A percentile compares a stretch with the other conserved stretches of the same genome.
Conservation (phyloP, 176 grass and related monocot species). For the Paspalum vaginatum region DNA sequence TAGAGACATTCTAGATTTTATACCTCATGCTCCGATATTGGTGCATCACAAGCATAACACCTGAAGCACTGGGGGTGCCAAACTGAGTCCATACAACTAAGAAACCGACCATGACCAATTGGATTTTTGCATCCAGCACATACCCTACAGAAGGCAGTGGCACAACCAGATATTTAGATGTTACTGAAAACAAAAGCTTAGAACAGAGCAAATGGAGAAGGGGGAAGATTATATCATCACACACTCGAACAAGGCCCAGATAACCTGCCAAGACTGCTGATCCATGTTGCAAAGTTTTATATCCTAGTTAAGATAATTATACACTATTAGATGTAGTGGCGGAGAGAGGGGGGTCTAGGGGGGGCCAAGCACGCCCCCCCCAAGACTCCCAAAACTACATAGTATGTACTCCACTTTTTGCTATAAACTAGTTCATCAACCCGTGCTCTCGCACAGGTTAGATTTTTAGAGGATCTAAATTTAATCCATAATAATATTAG, state of each 20-base stretch:
- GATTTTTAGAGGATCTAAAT: too few relatives aligned
- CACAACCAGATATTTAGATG: constrained; percentile 35
- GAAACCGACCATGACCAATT: constrained; percentile 67
- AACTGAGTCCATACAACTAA: constrained; percentile 74
- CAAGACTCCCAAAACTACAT: too few relatives aligned
- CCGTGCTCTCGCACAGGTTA: too few relatives aligned
- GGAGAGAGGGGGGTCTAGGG: too few relatives aligned
- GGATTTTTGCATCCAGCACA: constrained; percentile 78
- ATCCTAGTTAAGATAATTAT: not conserved
- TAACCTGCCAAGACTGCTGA: not conserved
- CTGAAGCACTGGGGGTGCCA: constrained; percentile 88
- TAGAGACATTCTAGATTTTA: constrained; percentile 29
- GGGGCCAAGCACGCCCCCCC: too few relatives aligned
- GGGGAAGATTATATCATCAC: not conserved
- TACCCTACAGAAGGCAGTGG: constrained; percentile 55
- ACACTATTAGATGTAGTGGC: not conserved
- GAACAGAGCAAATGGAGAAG: not conserved
- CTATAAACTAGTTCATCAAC: too few relatives aligned
- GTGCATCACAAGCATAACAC: constrained; percentile 64
- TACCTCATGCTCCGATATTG: constrained; percentile 92
- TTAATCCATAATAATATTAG: too few relatives aligned
- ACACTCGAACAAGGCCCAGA: constrained; percentile 28
- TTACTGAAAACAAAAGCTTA: not conserved
- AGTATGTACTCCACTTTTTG: too few relatives aligned
- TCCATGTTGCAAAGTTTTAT: constrained; percentile 22